These are phyloP conservation scores for Chaetomiaceae sp. DNA, from an alignment of 2,329 filamentous ascomycete species.

Conservation along the genomic window DNA sequence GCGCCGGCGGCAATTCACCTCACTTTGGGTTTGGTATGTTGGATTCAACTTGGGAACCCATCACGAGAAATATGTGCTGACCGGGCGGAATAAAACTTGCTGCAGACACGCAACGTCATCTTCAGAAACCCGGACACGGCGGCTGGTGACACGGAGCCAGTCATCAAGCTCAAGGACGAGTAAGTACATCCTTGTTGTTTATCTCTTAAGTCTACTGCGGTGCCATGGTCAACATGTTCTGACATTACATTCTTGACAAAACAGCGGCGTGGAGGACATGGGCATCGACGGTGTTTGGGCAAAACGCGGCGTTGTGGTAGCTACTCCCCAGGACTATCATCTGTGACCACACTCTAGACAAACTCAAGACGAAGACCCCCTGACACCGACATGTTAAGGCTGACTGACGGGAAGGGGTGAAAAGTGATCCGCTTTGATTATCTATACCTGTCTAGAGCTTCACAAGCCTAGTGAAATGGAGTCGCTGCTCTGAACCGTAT, in stretches of 20 bases:
- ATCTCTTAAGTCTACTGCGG: not conserved
- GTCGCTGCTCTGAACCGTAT: no score
- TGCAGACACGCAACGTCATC: slow-evolving; percentile 28
- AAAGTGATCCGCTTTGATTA: no score
- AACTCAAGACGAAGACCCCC: no score
- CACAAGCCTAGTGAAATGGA: no score
- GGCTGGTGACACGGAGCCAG: slow-evolving; percentile 26
- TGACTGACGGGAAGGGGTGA: no score
- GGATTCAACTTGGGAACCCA: not conserved
- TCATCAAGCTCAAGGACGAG: slow-evolving; percentile 28
- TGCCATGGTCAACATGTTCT: no score
- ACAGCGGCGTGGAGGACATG: slow-evolving; percentile 29
- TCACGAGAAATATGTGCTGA: no score
- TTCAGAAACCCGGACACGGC: slow-evolving; percentile 29
- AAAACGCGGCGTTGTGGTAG: slow-evolving; percentile 26
- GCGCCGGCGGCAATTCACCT: slow-evolving; percentile 35
- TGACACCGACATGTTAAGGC: no score
- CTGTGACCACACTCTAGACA: no score
- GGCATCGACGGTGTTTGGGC: slow-evolving; percentile 27
- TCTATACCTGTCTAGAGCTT: no score
- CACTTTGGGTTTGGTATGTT: slow-evolving; percentile 32
- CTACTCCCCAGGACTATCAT: slow-evolving; percentile 27
- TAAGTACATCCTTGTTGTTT: slow-evolving; percentile 18
- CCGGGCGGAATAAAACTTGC: not conserved
- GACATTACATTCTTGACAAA: not conserved